Evolutionary conservation across 495 filamentous ascomycete species (phyloP).

Genomic region (Aspergillus sclerotioniger): DNA sequence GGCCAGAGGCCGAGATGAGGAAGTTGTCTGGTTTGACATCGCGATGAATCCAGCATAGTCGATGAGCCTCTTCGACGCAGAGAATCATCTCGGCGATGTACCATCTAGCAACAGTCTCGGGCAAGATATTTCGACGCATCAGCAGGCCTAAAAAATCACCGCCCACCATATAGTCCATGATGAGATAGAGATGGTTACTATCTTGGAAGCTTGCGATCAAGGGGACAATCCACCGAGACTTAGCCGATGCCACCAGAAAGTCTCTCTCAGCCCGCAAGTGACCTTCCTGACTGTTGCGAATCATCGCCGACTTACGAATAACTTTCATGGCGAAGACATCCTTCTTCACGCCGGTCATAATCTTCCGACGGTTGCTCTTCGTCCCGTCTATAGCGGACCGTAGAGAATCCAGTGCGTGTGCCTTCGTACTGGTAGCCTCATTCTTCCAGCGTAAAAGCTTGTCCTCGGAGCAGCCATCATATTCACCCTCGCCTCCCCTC

Average conservation of each 20-base stretch:
- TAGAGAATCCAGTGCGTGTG: neutral
- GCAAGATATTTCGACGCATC: constrained; percentile 75
- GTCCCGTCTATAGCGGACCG: constrained; percentile 20
- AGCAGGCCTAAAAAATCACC: constrained; percentile 88
- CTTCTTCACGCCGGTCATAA: constrained; percentile 38
- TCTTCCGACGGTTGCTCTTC: constrained; percentile 24
- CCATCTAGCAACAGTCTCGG: constrained; percentile 74
- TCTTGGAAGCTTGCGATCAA: constrained; percentile 90
- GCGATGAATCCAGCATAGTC: constrained; percentile 84
- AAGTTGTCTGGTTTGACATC: constrained; percentile 98
- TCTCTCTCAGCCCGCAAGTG: constrained; percentile 90
- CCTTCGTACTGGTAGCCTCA: neutral
- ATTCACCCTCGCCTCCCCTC: neutral
- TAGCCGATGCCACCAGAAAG: constrained; percentile 81
- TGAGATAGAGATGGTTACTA: constrained; percentile 74
- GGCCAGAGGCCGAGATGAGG: constrained; percentile 79
- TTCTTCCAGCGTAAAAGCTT: neutral
- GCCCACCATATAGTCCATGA: constrained; percentile 97
- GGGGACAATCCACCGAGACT: constrained; percentile 82
- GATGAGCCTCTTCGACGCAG: constrained; percentile 90
- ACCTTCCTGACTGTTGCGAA: constrained; percentile 85
- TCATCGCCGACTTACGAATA: constrained; percentile 88
- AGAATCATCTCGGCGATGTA: constrained; percentile 95
- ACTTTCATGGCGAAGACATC: constrained; percentile 94
- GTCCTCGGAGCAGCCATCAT: constrained; percentile 6